Evolutionary conservation across 192 early-diverging fungal species (phyloP).

Genomic region (Coemansia umbellata): DNA sequence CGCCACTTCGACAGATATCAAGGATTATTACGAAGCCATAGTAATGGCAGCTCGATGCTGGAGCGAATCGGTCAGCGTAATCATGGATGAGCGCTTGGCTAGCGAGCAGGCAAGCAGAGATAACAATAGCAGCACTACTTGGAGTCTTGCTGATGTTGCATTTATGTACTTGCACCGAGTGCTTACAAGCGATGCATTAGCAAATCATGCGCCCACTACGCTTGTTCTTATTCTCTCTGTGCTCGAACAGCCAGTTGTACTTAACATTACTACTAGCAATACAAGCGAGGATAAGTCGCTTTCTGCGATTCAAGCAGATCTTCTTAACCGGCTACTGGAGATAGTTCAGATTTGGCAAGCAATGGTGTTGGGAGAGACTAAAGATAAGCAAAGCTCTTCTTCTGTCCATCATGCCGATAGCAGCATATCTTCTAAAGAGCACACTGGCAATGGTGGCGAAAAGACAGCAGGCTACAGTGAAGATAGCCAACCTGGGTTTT

Average conservation of each 20-base stretch:
- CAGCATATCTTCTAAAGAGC: too few species aligned
- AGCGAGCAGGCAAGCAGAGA: not conserved
- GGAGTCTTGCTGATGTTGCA: constrained; percentile 31
- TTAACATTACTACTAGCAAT: not conserved
- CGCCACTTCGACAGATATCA: not conserved
- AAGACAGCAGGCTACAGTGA: not conserved
- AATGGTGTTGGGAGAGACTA: not conserved
- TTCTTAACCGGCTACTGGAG: constrained; percentile 4
- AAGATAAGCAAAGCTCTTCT: too few species aligned
- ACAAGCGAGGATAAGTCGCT: not conserved
- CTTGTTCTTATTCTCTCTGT: constrained; percentile 24
- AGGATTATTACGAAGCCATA: constrained; percentile 28
- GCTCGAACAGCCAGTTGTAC: constrained; percentile 3
- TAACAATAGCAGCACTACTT: not conserved
- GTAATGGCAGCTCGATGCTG: constrained; percentile 22
- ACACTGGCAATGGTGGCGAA: not conserved
- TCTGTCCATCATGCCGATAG: too few species aligned
- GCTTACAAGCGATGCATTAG: constrained; percentile 18
- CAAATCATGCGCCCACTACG: constrained; percentile 17
- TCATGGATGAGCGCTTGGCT: constrained; percentile 11
- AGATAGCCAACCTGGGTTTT: constrained; percentile 27
- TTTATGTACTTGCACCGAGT: constrained; percentile 40
- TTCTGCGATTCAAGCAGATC: not conserved
- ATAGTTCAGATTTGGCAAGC: constrained; percentile 19
- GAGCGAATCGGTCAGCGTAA: constrained; percentile 21